Percentiles rank a stretch among this genome's conserved stretches.
Conservation (phyloP, 164 flowering plant species). For the Sextonia rubra region DNA sequence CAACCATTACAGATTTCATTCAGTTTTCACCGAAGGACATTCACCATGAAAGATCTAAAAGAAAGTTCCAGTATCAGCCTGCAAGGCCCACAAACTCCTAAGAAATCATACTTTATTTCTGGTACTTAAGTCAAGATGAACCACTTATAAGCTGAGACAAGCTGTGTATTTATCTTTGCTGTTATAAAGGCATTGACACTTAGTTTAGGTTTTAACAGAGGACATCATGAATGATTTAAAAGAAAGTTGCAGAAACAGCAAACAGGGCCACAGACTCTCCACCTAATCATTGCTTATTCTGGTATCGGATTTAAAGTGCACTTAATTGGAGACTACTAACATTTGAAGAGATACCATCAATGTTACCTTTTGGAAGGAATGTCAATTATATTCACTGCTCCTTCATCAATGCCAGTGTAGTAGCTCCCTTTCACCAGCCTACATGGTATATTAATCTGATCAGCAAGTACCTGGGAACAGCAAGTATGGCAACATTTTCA, state of each 20-base stretch:
- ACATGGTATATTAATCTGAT: constrained; percentile 81
- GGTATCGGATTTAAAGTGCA: no score
- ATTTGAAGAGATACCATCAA: not conserved
- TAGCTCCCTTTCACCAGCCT: constrained; percentile 95
- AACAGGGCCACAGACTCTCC: not conserved
- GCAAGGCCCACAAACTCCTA: no score
- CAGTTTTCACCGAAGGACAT: no score
- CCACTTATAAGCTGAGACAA: no score
- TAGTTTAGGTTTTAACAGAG: not conserved
- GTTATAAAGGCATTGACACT: not conserved
- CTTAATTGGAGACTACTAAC: not conserved
- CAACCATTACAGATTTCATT: no score
- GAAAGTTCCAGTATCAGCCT: no score
- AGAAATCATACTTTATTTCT: no score
- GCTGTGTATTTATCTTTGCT: no score
- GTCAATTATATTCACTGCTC: constrained; percentile 87
- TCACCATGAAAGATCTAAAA: no score
- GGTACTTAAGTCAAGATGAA: no score
- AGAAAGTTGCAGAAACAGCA: not conserved
- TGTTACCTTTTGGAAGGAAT: constrained; percentile 66
- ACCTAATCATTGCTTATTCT: no score
- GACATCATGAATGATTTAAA: not conserved
- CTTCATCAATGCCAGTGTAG: constrained; percentile 96
- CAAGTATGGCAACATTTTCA: constrained; percentile 8
- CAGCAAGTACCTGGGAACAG: constrained; percentile 78